Evolutionary conservation across 202 grass and related monocot species (phyloP).

Genomic region (Setaria viridis): DNA sequence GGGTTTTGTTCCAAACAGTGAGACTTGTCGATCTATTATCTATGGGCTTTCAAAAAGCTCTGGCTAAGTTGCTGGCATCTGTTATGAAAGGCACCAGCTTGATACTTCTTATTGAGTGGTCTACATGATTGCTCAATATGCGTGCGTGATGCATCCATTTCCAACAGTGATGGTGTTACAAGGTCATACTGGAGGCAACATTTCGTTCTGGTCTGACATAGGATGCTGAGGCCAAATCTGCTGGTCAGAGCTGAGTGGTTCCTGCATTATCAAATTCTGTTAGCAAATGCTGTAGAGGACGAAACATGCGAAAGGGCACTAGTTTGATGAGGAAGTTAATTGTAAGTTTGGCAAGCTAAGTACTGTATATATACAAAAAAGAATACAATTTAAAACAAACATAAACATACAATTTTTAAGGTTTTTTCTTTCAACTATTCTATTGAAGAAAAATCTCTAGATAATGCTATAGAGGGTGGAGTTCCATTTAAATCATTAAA

Average conservation of each 20-base stretch:
- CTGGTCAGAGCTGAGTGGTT: not conserved
- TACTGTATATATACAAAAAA: not conserved
- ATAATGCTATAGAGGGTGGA: not conserved
- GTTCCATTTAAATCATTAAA: not conserved
- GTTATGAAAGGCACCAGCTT: not conserved
- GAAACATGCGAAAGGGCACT: not conserved
- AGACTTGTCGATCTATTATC: constrained; percentile 74
- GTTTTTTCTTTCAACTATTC: not conserved
- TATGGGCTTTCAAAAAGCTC: constrained; percentile 66
- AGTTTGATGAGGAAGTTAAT: not conserved
- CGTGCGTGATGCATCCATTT: not conserved
- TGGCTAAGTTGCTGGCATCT: constrained; percentile 32
- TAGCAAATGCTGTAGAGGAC: not conserved
- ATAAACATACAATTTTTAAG: not conserved
- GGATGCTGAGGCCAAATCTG: not conserved
- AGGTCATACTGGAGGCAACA: not conserved
- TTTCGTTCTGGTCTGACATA: not conserved
- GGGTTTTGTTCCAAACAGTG: constrained; percentile 76
- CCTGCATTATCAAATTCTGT: not conserved
- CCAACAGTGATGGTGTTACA: not conserved
- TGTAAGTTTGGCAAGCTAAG: constrained; percentile 11
- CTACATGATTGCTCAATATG: constrained; percentile 7
- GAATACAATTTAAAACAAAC: not conserved
- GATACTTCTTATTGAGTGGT: constrained; percentile 4
- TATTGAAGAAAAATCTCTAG: not conserved